phyloP scores from a whole-genome alignment of 2,329 filamentous ascomycete species.

The Nemania diffusa region DNA sequence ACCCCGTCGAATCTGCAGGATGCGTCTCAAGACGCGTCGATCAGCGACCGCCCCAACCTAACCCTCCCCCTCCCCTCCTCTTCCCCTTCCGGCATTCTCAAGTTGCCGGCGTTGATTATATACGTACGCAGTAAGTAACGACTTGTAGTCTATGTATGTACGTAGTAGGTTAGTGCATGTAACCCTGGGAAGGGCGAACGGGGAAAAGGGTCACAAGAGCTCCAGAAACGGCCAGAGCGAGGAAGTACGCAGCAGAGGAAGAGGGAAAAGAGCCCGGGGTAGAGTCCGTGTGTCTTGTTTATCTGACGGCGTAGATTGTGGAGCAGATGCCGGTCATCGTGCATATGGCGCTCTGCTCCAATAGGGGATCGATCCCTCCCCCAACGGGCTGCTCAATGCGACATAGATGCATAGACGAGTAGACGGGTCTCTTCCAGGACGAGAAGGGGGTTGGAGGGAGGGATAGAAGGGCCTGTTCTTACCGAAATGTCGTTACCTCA shows the following conservation, averaged over 20 bases:
- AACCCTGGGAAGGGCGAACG: conserved; percentile 13
- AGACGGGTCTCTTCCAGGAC: conserved; percentile 19
- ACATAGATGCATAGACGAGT: conserved; percentile 15
- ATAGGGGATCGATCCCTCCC: conserved; percentile 26
- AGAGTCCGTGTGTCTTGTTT: conserved; percentile 31
- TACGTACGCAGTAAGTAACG: no score
- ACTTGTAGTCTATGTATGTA: no score
- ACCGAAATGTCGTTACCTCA: conserved; percentile 13
- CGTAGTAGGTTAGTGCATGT: background rate
- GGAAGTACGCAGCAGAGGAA: conserved; percentile 25
- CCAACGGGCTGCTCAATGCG: conserved; percentile 22
- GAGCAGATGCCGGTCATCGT: conserved; percentile 38
- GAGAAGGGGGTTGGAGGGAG: conserved; percentile 15
- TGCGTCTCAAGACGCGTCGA: conserved; percentile 37
- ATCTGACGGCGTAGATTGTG: conserved; percentile 29
- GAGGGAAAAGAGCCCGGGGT: conserved; percentile 15
- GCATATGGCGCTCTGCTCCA: conserved; percentile 32
- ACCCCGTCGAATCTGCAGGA: conserved; percentile 26
- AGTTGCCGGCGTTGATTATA: conserved; percentile 20
- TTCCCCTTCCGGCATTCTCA: background rate
- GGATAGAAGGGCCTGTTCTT: conserved; percentile 22
- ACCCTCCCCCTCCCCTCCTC: no score
- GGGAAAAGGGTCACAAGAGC: conserved; percentile 22
- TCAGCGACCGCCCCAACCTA: conserved; percentile 16
- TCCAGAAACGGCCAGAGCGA: conserved; percentile 31